phyloP scores from a whole-genome alignment of 306 rosid species.

The Vigna trinervia region DNA sequence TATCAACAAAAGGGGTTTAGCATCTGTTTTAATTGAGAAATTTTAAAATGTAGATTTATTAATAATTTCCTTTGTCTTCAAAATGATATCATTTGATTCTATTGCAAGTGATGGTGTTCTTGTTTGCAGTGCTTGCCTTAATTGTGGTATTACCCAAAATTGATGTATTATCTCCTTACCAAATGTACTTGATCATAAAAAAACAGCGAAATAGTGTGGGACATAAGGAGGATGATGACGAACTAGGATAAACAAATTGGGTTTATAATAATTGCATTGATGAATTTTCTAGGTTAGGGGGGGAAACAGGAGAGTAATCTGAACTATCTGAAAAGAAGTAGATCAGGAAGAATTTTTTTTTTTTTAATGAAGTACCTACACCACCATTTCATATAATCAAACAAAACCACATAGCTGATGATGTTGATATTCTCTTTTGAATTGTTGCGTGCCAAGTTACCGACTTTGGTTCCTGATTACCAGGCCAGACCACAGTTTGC shows the following conservation, averaged over 20 bases:
- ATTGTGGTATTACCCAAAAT: background rate
- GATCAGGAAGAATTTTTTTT: background rate
- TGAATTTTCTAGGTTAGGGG: background rate
- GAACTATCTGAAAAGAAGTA: slow-evolving; percentile 27
- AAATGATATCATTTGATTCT: slow-evolving; percentile 1
- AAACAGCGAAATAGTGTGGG: background rate
- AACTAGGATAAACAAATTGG: slow-evolving; percentile 18
- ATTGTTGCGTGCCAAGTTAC: slow-evolving; percentile 40
- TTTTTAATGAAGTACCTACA: background rate
- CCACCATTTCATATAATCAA: background rate
- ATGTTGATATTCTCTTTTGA: slow-evolving; percentile 15
- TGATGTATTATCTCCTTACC: slow-evolving; percentile 5
- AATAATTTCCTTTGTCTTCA: background rate
- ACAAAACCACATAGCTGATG: slow-evolving; percentile 12
- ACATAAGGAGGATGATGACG: slow-evolving; percentile 3
- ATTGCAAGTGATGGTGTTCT: slow-evolving; percentile 21
- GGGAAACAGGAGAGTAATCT: background rate
- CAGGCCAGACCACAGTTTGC: slow-evolving; percentile 95
- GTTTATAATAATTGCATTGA: background rate
- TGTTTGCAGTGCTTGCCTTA: slow-evolving; percentile 11
- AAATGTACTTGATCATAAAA: slow-evolving; percentile 33
- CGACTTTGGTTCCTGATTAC: slow-evolving; percentile 42
- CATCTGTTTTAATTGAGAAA: slow-evolving; percentile 23
- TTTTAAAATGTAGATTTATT: slow-evolving; percentile 24
- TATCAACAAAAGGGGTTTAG: background rate